A percentile compares a stretch with the other conserved stretches of the same genome.
Evolutionary conservation across 2,329 filamentous ascomycete genomes (phyloP).

Genomic region (Xylariomycetidae sp.): DNA sequence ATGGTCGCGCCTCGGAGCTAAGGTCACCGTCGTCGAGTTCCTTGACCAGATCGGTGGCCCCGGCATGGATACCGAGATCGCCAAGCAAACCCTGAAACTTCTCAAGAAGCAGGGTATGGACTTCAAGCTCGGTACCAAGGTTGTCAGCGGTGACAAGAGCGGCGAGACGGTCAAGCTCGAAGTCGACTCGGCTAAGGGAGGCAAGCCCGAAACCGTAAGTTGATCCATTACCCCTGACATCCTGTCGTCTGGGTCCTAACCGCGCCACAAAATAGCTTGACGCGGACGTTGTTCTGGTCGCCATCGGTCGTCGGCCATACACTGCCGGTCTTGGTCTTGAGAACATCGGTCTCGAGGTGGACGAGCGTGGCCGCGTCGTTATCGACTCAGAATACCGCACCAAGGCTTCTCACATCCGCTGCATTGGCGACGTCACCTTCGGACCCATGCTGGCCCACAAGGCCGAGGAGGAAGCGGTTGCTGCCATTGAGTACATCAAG

Average conservation of each 20-base stretch:
- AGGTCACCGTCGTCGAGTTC: slow-evolving; percentile 98
- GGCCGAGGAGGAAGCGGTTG: slow-evolving; percentile 96
- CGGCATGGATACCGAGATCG: slow-evolving; percentile 92
- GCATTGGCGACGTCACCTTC: slow-evolving; percentile 93
- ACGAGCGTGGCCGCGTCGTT: slow-evolving; percentile 90
- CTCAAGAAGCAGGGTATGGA: slow-evolving; percentile 95
- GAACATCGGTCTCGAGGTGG: slow-evolving; percentile 86
- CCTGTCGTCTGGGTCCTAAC: slow-evolving; percentile 1
- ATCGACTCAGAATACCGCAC: slow-evolving; percentile 99
- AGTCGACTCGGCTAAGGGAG: slow-evolving; percentile 90
- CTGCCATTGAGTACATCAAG: slow-evolving; percentile 93
- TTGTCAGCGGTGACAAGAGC: slow-evolving; percentile 75
- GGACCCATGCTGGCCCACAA: slow-evolving; percentile 99
- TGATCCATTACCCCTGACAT: neutral
- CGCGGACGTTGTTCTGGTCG: slow-evolving; percentile 91
- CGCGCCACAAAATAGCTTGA: slow-evolving; percentile 58
- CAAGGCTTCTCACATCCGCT: slow-evolving; percentile 94
- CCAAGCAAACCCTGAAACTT: slow-evolving; percentile 88
- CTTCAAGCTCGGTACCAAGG: slow-evolving; percentile 98
- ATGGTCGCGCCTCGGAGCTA: slow-evolving; percentile 87
- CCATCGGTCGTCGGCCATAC: slow-evolving; percentile 94
- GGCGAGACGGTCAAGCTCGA: slow-evolving; percentile 76
- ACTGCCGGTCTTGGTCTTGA: slow-evolving; percentile 87
- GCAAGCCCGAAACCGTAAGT: slow-evolving; percentile 84
- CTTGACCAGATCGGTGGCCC: slow-evolving; percentile 93